Base-by-base conservation (phyloP, 78 protist genomes). In the Dictyostelium intermedium region DNA sequence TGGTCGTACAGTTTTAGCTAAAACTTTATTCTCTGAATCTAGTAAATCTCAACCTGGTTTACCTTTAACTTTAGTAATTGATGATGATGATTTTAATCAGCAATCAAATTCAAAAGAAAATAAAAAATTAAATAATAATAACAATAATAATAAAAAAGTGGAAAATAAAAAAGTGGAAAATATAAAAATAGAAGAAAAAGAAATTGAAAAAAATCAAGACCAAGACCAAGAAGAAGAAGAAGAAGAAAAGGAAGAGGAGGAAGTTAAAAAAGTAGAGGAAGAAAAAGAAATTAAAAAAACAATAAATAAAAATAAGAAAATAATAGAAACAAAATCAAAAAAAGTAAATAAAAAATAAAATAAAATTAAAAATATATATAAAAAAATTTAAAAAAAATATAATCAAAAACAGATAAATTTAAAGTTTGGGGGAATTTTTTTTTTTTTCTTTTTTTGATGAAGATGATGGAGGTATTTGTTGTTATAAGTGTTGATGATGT, bases 1-100 rank as follows among this genome's bases (percentile, higher is more conserved):
- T 50, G 84, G 84, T 30, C 41, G 69, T 35, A 47, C 84, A 9
- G 84, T 80, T 47, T 80, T 80, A 39, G 50, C 70, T 14, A 80
- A 47, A 80, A 27, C 50, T 3, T 27, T 77, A n/a, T 72, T 16
- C 39, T 72, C 79, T 16, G 79, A 72, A 34, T 16, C 25, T 72
- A 23, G 35, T 32, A 77, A 77, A 77, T 18, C 56, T 34, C 32
- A 74, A 74, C 50, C 50, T 23, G 82, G 82, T 77, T 43, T 77
- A 35, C 30, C 50, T 10, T 43, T 77, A 25, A n/a, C 82, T 2
- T 23, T 77, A 8, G 41, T 77, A 9, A 77, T 77, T 23, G 82
- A 77, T 25, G 82, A 77, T 25, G 45, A 43, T 20, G 82, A 77
- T 41, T 77, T 77, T 5, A 39, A 39, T 39, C 2, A 39, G 4